A percentile compares a stretch with the other conserved stretches of the same genome.
Conservation (phyloP, 176 grass and related monocot genomes). For the Tillandsia fasciculata region DNA sequence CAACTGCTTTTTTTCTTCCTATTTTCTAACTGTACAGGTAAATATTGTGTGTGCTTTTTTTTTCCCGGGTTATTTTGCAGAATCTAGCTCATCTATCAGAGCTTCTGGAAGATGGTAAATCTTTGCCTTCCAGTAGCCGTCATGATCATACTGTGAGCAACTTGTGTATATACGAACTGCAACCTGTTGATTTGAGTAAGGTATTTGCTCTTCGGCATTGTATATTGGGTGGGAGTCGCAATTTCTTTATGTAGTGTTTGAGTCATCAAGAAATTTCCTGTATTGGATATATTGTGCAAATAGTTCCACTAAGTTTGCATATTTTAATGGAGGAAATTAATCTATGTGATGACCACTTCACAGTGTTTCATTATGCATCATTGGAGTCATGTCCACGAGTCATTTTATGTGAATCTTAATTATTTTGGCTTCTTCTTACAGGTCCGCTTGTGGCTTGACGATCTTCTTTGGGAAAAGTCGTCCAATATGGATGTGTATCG, state of each 20-base stretch:
- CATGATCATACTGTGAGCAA: slow-evolving; percentile 68
- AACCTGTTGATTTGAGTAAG: slow-evolving; percentile 62
- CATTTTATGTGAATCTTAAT: neutral
- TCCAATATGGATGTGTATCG: slow-evolving; percentile 77
- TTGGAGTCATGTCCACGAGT: too few relatives aligned
- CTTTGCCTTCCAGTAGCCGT: slow-evolving; percentile 28
- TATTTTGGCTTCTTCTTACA: slow-evolving; percentile 23
- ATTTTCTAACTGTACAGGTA: neutral
- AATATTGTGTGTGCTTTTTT: slow-evolving; percentile 7
- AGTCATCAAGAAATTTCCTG: neutral
- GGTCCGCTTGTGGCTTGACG: slow-evolving; percentile 79
- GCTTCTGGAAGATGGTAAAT: slow-evolving; percentile 69
- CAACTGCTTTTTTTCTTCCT: slow-evolving; percentile 5
- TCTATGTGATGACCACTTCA: too few relatives aligned
- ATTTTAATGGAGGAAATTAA: too few relatives aligned
- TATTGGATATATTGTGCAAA: neutral
- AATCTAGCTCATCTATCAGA: slow-evolving; percentile 63
- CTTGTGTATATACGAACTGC: slow-evolving; percentile 55
- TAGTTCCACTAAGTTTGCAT: too few relatives aligned
- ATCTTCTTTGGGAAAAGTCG: slow-evolving; percentile 94
- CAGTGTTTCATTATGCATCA: too few relatives aligned
- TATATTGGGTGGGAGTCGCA: slow-evolving; percentile 1
- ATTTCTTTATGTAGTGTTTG: neutral
- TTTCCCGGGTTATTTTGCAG: slow-evolving; percentile 15
- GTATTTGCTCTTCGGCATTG: slow-evolving; percentile 29